Evolutionary conservation across 225 moss, liverwort and hornwort genomes (phyloP), one percentile per base, ranked within the genome.

Genomic region (Pseudisothecium myosuroides): DNA sequence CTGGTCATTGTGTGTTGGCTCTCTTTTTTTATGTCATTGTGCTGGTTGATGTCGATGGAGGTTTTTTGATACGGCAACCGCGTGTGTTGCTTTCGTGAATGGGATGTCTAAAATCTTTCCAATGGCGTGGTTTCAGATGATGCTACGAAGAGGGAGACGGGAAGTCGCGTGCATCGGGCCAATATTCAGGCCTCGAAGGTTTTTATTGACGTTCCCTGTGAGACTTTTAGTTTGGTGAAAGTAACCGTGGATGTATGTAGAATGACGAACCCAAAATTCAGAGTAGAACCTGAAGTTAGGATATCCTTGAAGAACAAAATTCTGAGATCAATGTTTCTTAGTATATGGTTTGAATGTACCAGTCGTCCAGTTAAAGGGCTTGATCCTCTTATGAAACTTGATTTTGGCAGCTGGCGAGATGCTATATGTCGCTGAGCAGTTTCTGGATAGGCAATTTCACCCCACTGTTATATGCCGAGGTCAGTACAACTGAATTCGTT

Each of bases 131-230:
- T 55, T 82, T 76, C 91, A 95, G 95, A 96, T 94, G 98, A 96
- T 80, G 65, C 96, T 56, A 98, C 96, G 23, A 98, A 96, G 94
- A 79, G 96, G 89, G 96, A 96, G 89, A 95, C 98, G 20, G 98
- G 98, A 55, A 96, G 94, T 84, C 94, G 91, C 83, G 98, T 96
- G 37, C 96, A 94, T 72, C 96, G 89, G 76, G 98, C 96, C 52
- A 98, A 96, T 84, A 98, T 98, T 75, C 96, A 95, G 90, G 98
- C 96, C 62, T 95, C 98, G 11, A 98, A 98, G 94, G 95, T 95
- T 58, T 36, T 65, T 80, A 19, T 17, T 74, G n/a, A 5, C 41
- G 31, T 58, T 88, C 37, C 41, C 45, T 62, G 34, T 74, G 58
- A 54, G 41, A 73, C 34, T 47, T 82, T 62, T 60, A 79, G 45